phyloP scores from a whole-genome alignment of 2,329 filamentous ascomycete genomes.

The Hyphodiscus sp. region DNA sequence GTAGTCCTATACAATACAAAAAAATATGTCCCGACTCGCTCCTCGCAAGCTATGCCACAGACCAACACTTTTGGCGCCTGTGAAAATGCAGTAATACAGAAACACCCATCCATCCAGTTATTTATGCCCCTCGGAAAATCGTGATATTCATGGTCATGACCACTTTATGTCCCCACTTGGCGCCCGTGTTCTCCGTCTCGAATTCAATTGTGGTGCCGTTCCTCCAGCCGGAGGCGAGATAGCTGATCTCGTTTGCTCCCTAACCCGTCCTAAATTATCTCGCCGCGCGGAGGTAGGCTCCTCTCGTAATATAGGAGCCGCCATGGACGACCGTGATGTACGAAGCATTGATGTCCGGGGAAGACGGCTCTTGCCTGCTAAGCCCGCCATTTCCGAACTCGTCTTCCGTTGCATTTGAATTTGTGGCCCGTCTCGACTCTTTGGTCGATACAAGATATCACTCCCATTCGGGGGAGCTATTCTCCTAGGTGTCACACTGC shows the following conservation, averaged over 20 bases:
- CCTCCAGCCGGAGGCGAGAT: constrained; percentile 11
- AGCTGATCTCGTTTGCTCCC: constrained; percentile 19
- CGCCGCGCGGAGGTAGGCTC: constrained; percentile 9
- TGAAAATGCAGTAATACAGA: neutral
- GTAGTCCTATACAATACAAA: neutral
- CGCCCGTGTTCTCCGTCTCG: constrained; percentile 25
- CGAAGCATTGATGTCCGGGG: constrained; percentile 28
- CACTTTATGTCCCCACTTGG: constrained; percentile 30
- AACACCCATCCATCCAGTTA: neutral
- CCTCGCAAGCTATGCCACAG: constrained; percentile 1
- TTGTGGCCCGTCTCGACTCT: constrained; percentile 23
- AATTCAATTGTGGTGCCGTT: constrained; percentile 22
- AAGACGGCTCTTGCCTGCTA: constrained; percentile 26
- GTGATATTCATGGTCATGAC: constrained; percentile 20
- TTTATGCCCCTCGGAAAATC: neutral
- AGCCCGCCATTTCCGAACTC: constrained; percentile 22
- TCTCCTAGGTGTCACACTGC: constrained; percentile 26
- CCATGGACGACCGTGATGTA: constrained; percentile 25
- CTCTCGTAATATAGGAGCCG: constrained; percentile 19
- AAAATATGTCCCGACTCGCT: neutral
- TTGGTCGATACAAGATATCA: constrained; percentile 25
- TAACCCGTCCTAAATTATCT: constrained; percentile 16
- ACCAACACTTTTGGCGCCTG: neutral
- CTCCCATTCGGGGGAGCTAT: constrained; percentile 39
- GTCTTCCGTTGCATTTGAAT: constrained; percentile 19